A percentile compares a stretch with the other conserved stretches of the same genome.
phyloP scores from a whole-genome alignment of 208 protist genomes.

The Leishmania braziliensis region DNA sequence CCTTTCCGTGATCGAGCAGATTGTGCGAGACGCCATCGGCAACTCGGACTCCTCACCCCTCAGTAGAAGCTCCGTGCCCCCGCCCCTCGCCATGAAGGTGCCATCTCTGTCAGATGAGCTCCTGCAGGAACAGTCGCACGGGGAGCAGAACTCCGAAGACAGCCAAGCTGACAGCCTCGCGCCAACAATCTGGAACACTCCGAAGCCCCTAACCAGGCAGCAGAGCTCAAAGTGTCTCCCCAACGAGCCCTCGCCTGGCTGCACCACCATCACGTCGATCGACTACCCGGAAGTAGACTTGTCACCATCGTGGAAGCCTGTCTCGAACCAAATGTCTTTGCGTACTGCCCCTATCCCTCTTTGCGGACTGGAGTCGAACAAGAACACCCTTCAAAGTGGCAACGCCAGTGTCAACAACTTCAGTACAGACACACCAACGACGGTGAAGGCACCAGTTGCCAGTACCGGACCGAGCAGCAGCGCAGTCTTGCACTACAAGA shows the following conservation, averaged over 20 bases:
- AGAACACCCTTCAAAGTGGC: neutral
- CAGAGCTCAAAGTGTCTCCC: neutral
- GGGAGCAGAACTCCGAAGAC: neutral
- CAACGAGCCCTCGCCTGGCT: conserved; percentile 3
- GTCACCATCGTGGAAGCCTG: neutral
- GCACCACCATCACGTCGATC: conserved; percentile 8
- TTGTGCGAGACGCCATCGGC: neutral
- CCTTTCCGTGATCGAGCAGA: neutral
- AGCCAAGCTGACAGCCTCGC: neutral
- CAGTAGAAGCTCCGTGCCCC: too few relatives aligned
- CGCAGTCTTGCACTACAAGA: conserved; percentile 35
- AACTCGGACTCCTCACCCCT: neutral
- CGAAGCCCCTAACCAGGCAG: neutral
- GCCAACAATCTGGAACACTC: neutral
- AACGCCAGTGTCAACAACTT: neutral
- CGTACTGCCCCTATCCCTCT: neutral
- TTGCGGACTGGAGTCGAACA: neutral
- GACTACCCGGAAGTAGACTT: conserved; percentile 3
- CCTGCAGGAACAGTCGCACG: neutral
- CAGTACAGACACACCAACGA: neutral
- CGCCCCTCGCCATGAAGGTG: neutral
- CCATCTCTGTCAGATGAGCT: neutral
- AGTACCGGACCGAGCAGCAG: conserved; percentile 11
- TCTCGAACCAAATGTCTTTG: conserved; percentile 1
- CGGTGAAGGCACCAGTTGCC: neutral